phyloP scores from a whole-genome alignment of 129 eudicot species.

The Heracleum sosnowskyi region DNA sequence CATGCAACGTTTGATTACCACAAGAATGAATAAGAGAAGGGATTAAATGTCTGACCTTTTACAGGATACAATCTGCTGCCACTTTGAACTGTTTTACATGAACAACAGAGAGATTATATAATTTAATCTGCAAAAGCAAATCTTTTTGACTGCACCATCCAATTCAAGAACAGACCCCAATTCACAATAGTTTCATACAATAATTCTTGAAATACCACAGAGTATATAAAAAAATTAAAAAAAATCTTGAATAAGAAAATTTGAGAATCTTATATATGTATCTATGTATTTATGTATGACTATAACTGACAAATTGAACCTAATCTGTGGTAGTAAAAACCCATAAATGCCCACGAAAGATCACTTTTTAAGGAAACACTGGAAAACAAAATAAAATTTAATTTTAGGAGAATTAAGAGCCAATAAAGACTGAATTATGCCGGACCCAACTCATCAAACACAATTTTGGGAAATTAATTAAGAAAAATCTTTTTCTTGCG shows the following conservation, averaged over 20 bases:
- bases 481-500: not conserved
- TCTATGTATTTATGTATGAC: not conserved
- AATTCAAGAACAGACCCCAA: slow-evolving; percentile 3
- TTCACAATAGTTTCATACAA: not conserved
- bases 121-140: not conserved
- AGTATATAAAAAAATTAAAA: not conserved
- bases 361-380: not conserved
- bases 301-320: not conserved
- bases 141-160: not conserved
- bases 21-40: not conserved
- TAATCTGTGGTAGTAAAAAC: not conserved
- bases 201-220: not conserved
- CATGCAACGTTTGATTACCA: not conserved
- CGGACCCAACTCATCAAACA: not conserved
- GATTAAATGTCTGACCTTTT: not conserved
- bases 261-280: not conserved
- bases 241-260: not conserved
- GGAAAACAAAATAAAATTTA: not conserved
- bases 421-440: not conserved
- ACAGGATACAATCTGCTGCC: not conserved
- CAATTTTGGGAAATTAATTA: too few relatives aligned
- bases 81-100: not conserved
- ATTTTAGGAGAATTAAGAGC: not conserved
- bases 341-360: not conserved
- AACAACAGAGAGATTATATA: not conserved